Percentiles rank a stretch among this genome's conserved stretches.
Evolutionary conservation across 2,329 filamentous ascomycete genomes (phyloP).

Genomic region (Hypoxylon sp.): DNA sequence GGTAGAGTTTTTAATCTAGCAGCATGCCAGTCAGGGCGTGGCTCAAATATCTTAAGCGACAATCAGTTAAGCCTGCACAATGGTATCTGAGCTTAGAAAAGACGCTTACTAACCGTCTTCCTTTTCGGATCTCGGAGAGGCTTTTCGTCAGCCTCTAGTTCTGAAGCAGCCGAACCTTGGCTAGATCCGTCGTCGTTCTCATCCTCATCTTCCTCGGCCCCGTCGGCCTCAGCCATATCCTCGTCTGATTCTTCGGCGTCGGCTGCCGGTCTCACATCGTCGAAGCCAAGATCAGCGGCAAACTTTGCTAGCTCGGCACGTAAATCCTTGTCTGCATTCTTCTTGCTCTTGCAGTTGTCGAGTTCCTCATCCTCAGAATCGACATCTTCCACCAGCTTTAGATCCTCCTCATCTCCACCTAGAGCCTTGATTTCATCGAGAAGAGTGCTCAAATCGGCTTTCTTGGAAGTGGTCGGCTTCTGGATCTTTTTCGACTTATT

Average conservation of each 20-base stretch:
- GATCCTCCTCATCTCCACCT: conserved; percentile 75
- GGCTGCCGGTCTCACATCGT: conserved; percentile 59
- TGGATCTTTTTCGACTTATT: conserved; percentile 24
- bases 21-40: conserved; percentile 71
- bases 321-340: conserved; percentile 62
- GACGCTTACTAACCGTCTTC: conserved; percentile 62
- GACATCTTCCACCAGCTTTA: conserved; percentile 72
- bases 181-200: conserved; percentile 58
- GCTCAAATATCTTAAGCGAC: conserved; percentile 66
- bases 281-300: conserved; percentile 66
- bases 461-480: conserved; percentile 22
- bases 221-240: conserved; percentile 52
- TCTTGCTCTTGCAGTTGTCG: conserved; percentile 53
- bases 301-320: conserved; percentile 68
- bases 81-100: conserved; percentile 30
- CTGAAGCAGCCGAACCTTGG: conserved; percentile 49
- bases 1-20: conserved; percentile 62
- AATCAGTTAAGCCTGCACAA: conserved; percentile 32
- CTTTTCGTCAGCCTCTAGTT: conserved; percentile 49
- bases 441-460: conserved; percentile 58
- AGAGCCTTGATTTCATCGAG: conserved; percentile 76
- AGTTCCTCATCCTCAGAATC: conserved; percentile 65
- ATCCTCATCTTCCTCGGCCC: conserved; percentile 56
- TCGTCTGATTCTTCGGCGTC: conserved; percentile 59
- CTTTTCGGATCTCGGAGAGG: conserved; percentile 51